These are phyloP conservation scores for Mycosphaerelloides madeirae DNA, from an alignment of 2,329 filamentous ascomycete genomes.

Conservation along the genomic window DNA sequence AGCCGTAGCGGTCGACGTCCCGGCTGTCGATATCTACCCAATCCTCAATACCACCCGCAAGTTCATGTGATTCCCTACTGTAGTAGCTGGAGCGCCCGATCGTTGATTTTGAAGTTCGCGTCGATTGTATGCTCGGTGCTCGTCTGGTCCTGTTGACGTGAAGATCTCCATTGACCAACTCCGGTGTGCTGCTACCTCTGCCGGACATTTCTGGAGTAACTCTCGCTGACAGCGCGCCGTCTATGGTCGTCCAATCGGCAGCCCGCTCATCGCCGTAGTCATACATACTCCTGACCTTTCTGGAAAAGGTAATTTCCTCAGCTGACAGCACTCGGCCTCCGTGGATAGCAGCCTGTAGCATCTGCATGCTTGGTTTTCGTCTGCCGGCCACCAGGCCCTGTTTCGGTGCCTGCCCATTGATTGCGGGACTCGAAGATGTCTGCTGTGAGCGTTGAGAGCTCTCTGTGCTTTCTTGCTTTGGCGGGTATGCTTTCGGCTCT, in stretches of 20 bases:
- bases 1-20: slow-evolving; percentile 62
- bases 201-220: slow-evolving; percentile 9
- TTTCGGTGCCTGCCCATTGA: not conserved
- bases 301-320: slow-evolving; percentile 59
- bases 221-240: slow-evolving; percentile 5
- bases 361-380: slow-evolving; percentile 33
- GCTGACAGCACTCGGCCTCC: slow-evolving; percentile 52
- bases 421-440: not conserved
- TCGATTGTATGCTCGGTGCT: slow-evolving; percentile 5
- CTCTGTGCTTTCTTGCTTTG: not conserved
- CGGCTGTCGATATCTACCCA: slow-evolving; percentile 57
- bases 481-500: not conserved
- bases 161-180: slow-evolving; percentile 2
- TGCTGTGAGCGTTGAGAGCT: not conserved
- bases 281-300: slow-evolving; percentile 61
- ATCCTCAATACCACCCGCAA: slow-evolving; percentile 61
- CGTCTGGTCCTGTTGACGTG: slow-evolving; percentile 4
- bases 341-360: slow-evolving; percentile 33
- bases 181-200: slow-evolving; percentile 10
- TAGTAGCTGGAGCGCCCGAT: slow-evolving; percentile 19
- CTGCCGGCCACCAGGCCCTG: slow-evolving; percentile 25
- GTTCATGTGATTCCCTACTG: slow-evolving; percentile 49
- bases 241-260: slow-evolving; percentile 36
- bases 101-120: slow-evolving; percentile 5
- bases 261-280: slow-evolving; percentile 56